A percentile compares a stretch with the other conserved stretches of the same genome.
Evolutionary conservation across 345 rosid genomes (phyloP).

Genomic region (Raphanus raphanistrum): DNA sequence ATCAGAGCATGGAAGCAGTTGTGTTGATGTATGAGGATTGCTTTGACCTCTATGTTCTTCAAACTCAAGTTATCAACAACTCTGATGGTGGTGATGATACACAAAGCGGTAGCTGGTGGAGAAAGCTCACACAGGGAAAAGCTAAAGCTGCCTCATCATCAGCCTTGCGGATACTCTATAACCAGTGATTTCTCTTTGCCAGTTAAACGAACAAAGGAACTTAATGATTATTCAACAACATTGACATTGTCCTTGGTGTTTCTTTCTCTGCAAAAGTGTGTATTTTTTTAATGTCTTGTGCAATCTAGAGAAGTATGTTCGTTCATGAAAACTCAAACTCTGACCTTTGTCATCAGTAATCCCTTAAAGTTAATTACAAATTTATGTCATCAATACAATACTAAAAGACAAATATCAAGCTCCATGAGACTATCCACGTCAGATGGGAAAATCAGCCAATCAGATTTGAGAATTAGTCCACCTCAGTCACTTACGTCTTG

Average conservation of each 20-base stretch:
- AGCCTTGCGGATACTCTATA: slow-evolving; percentile 45
- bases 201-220: slow-evolving; percentile 77
- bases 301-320: background rate
- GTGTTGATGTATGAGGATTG: slow-evolving; percentile 91
- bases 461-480: too few species aligned
- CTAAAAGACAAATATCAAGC: too few species aligned
- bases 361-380: background rate
- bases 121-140: slow-evolving; percentile 47
- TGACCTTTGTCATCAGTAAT: background rate
- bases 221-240: slow-evolving; percentile 46
- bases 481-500: too few species aligned
- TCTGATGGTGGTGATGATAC: slow-evolving; percentile 33
- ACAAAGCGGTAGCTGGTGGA: slow-evolving; percentile 66
- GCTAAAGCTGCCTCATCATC: slow-evolving; percentile 39
- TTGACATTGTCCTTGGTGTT: background rate
- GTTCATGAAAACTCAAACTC: background rate
- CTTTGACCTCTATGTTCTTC: slow-evolving; percentile 69
- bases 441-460: too few species aligned
- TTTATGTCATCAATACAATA: background rate
- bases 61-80: slow-evolving; percentile 49
- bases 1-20: slow-evolving; percentile 84
- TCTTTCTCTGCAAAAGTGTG: background rate
- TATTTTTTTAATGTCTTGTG: background rate
- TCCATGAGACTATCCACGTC: too few species aligned
- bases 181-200: slow-evolving; percentile 61